phyloP scores from a whole-genome alignment of 345 rosid genomes.

The Punica granatum region DNA sequence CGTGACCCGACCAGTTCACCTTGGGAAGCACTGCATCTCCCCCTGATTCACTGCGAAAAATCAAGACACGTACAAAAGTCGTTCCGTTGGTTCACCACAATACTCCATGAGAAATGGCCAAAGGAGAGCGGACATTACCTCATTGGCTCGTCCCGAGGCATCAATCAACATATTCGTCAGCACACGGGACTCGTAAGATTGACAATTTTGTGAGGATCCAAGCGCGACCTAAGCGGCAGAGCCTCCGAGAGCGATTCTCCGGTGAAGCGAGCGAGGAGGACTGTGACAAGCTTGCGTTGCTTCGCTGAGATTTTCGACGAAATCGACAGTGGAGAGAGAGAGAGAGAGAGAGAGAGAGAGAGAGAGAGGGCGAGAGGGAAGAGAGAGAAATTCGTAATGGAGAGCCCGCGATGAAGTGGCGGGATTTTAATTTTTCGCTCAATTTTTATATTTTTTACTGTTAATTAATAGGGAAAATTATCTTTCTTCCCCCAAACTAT shows the following conservation, averaged over 20 bases:
- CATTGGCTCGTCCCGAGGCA: constrained; percentile 1
- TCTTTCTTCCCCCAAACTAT: too few relatives aligned
- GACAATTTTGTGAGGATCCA: background rate
- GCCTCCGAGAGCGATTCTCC: background rate
- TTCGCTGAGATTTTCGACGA: background rate
- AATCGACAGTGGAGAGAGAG: background rate
- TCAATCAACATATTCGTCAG: constrained; percentile 2
- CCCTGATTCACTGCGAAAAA: constrained; percentile 5
- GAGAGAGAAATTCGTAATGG: background rate
- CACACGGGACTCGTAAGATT: background rate
- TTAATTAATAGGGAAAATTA: too few relatives aligned
- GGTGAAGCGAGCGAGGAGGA: background rate
- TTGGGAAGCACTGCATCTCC: constrained; percentile 37
- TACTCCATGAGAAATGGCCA: background rate
- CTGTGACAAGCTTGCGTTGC: background rate
- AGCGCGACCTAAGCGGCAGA: background rate
- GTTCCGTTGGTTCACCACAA: background rate
- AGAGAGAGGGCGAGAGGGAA: background rate
- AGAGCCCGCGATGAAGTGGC: too few relatives aligned
- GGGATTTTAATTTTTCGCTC: too few relatives aligned
- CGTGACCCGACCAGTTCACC: constrained; percentile 73
- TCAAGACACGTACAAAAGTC: background rate
- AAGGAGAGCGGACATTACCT: background rate
- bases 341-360: background rate
- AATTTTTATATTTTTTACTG: too few relatives aligned